A percentile compares a stretch with the other conserved stretches of the same genome.
phyloP scores from a whole-genome alignment of 2,329 filamentous ascomycete genomes.

The Exophiala alcalophila region DNA sequence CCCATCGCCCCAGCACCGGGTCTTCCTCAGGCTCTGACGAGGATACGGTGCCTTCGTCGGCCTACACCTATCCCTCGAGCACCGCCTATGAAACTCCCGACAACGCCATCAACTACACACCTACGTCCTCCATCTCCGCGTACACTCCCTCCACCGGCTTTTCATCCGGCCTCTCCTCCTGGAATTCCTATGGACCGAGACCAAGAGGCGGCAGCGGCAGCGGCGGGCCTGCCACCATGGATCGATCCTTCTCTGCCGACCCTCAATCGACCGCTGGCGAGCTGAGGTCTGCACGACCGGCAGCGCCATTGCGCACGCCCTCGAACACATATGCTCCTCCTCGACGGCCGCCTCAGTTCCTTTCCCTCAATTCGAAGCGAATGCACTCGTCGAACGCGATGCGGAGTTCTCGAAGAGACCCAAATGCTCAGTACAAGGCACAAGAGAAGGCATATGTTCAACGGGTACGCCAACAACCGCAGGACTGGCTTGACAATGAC shows the following conservation, averaged over 20 bases:
- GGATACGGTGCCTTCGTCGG: conserved; percentile 35
- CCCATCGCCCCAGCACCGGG: conserved; percentile 40
- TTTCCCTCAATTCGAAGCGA: conserved; percentile 46
- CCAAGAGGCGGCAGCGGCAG: conserved; percentile 42
- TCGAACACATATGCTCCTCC: conserved; percentile 73
- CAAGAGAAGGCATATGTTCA: conserved; percentile 96
- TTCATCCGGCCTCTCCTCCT: conserved; percentile 35
- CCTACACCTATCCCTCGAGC: conserved; percentile 36
- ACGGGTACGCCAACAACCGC: conserved; percentile 76
- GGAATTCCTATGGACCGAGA: conserved; percentile 40
- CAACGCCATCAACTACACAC: conserved; percentile 34
- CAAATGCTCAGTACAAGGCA: conserved; percentile 70
- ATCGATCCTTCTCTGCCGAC: conserved; percentile 24
- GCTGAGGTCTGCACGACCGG: conserved; percentile 61
- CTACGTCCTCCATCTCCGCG: conserved; percentile 32
- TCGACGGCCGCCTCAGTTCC: conserved; percentile 54
- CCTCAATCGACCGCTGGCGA: conserved; percentile 30
- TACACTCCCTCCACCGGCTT: conserved; percentile 34
- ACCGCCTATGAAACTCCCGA: conserved; percentile 35
- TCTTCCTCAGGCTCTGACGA: conserved; percentile 42
- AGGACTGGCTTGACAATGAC: conserved; percentile 67
- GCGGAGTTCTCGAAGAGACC: conserved; percentile 57
- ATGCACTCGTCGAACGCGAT: conserved; percentile 58
- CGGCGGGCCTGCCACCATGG: conserved; percentile 41
- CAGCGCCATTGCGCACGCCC: conserved; percentile 67